A percentile compares a stretch with the other conserved stretches of the same genome.
Conservation (phyloP, 352 stramenopile genomes). For the Phytopythium litorale region DNA sequence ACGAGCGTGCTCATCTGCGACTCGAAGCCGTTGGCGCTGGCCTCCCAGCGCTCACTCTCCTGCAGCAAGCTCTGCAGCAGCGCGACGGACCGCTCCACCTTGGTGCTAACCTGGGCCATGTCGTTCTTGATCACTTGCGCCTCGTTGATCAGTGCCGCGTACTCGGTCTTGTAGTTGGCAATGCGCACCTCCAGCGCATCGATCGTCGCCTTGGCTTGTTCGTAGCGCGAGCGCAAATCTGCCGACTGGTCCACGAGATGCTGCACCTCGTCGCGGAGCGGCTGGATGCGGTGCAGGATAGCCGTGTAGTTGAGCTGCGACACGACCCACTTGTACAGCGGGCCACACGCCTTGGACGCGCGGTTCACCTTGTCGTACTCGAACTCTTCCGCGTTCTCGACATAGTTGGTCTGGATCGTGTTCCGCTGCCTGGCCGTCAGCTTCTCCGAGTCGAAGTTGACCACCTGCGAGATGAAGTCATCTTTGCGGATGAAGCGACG, state of each 20-base stretch:
- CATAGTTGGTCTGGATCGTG: slow-evolving; percentile 94
- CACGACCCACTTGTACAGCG: slow-evolving; percentile 98
- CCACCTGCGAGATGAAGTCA: slow-evolving; percentile 99
- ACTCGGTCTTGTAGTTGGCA: slow-evolving; percentile 98
- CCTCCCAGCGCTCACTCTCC: slow-evolving; percentile 98
- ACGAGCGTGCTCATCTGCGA: slow-evolving; percentile 96
- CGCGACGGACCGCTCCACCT: slow-evolving; percentile 95
- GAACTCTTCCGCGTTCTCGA: slow-evolving; percentile 90
- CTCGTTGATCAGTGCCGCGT: slow-evolving; percentile 97
- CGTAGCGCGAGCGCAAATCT: slow-evolving; percentile 91
- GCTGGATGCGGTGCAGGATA: slow-evolving; percentile 98
- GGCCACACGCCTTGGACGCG: slow-evolving; percentile 96
- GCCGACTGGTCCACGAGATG: slow-evolving; percentile 93
- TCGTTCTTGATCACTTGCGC: slow-evolving; percentile 98
- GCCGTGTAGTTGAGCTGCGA: slow-evolving; percentile 98
- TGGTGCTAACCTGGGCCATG: slow-evolving; percentile 97
- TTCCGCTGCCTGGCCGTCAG: slow-evolving; percentile 94
- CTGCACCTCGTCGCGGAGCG: slow-evolving; percentile 97
- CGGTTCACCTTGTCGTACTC: slow-evolving; percentile 92
- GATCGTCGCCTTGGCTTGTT: slow-evolving; percentile 92
- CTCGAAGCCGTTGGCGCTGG: slow-evolving; percentile 96
- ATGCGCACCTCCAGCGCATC: slow-evolving; percentile 95
- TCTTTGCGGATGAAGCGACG: slow-evolving; percentile 96
- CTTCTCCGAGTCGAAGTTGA: slow-evolving; percentile 99
- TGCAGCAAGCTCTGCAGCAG: slow-evolving; percentile 97